These are phyloP conservation scores for Jatropha curcas DNA, from an alignment of 345 rosid species.

Conservation along the genomic window DNA sequence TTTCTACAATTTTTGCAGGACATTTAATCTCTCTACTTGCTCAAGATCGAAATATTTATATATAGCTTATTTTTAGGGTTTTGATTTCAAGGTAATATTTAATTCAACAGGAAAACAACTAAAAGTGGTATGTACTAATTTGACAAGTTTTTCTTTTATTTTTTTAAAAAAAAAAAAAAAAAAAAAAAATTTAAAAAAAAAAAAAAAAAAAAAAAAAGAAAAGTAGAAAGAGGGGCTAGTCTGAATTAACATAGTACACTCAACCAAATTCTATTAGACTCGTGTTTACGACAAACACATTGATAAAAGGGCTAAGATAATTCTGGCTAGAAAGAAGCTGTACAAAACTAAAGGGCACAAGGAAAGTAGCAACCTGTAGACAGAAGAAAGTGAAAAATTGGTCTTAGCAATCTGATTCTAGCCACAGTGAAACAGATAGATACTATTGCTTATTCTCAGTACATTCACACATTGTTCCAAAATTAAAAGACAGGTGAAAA, in stretches of 20 bases:
- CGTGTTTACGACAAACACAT: background rate
- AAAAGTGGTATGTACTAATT: background rate
- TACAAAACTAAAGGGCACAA: background rate
- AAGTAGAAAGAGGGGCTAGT: background rate
- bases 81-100: background rate
- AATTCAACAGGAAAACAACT: background rate
- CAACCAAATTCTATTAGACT: background rate
- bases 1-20: background rate
- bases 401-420: background rate
- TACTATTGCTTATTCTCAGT: background rate
- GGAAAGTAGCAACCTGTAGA: background rate
- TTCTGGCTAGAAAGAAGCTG: background rate
- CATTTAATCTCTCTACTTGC: background rate
- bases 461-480: background rate
- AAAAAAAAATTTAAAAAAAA: no score
- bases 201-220: no score
- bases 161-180: no score
- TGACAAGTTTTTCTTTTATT: no score
- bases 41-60: background rate
- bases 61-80: background rate
- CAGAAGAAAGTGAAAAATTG: background rate
- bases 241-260: background rate
- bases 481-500: background rate
- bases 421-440: background rate
- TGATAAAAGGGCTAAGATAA: background rate